Base-by-base conservation (phyloP, 2,329 filamentous ascomycete species). In the Sclerotinia spermophila region DNA sequence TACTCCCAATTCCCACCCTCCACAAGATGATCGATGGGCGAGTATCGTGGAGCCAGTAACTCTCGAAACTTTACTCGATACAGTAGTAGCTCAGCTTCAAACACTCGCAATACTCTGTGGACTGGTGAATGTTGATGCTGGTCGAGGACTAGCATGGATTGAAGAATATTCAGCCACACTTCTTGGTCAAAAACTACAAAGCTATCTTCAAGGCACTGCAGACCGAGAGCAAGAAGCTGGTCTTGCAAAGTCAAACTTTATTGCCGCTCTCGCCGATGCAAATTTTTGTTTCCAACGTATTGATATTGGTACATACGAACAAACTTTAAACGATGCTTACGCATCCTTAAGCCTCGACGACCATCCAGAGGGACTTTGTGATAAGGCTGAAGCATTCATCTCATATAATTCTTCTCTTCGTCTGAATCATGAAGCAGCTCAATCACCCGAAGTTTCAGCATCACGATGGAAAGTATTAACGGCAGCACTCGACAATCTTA, bases 11-110 rank as follows among this genome's bases (percentile, higher is more conserved):
- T 66, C 67, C 33, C 59, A 69, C 51, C 27, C 70, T 17, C 62
- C 64, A 66, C 55, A 67, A 55, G 71, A 73, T 51, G 71, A 73
- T 44, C 68, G 62, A 30, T 73, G 72, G 85, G 89, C 88, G 27
- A 86, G 84, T 5, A 84, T 93, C n/a, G 83, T 90, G 68, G 89
- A 90, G 73, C 87, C 90, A 0, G 82, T 92, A 38, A 90, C 89
- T 2, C 85, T 87, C 38, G 83, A 85, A 62, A 87, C 88, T 1
- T 84, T 93, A 10, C 81, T 92, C 1, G 91, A 93, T 72, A 92
- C 90, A 0, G 84, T 89, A 21, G 82, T 91, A 44, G 89, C 90
- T 6, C 87, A 90, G 73, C 79, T 92, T 66, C 87, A 82, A 74
- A 85, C 81, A 62, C 84, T 83, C 77, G 86, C 81, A 71, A 69